Base-by-base conservation (phyloP, 2,329 filamentous ascomycete species). In the Colletotrichum agaves region DNA sequence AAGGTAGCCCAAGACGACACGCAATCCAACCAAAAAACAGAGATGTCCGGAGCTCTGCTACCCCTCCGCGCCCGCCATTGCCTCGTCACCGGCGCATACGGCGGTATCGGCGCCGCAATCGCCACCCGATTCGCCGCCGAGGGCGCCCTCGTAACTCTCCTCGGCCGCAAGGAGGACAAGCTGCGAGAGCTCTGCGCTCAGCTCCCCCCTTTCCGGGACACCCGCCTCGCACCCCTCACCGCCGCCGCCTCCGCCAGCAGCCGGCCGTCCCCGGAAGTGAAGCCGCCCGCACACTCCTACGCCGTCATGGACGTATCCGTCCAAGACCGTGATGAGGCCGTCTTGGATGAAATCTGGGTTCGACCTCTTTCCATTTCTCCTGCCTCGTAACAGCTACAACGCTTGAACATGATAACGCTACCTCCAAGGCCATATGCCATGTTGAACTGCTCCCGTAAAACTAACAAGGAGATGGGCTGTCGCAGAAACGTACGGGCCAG, bases 81-180 rank as follows among this genome's bases (percentile, higher is more conserved):
- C 75, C 81, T 92, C 74, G 83, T 94, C 58, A 91, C 91, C 2
- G 92, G 92, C 53, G 91, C 86, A 19, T 91, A 90, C 47, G 88
- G 90, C 19, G 88, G 90, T 60, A 93, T 94, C 72, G 92, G 92
- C 49, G 81, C 84, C 46, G 87, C 88, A 58, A 91, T 94, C 61
- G 91, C 91, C 10, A 77, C 81, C 41, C 83, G 86, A n/a, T 91
- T 94, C 74, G 87, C 91, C 19, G 74, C 76, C 59, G 84, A 89
- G 66, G 91, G 90, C 35, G 89, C 85, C 43, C 77, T 79, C 27
- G 85, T 87, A 70, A 85, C 89, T 15, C 82, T 93, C 10, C 82
- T 92, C 19, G 89, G 88, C 49, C 86, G 90, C 69, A 83, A 84
- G 53, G 75, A 79, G 43, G 71, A 80, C 17, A 78, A 81, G n/a